Evolutionary conservation across 768 basidiomycete genomes (phyloP).

Genomic region (Auricularia sp.): DNA sequence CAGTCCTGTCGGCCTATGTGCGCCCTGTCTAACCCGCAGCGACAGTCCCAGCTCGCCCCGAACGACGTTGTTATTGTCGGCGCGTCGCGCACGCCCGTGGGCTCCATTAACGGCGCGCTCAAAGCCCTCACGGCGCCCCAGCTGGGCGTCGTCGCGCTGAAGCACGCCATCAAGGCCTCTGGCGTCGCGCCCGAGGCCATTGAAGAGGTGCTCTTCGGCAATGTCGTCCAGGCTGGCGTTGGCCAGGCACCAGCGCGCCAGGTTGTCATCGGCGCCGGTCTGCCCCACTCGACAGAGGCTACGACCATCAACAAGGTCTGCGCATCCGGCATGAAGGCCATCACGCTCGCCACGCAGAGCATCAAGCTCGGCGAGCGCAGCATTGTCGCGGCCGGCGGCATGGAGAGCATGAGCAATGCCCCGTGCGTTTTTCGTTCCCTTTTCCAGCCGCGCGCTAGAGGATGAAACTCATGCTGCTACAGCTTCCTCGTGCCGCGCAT

Average conservation of each 20-base stretch:
- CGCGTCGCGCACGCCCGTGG: constrained; percentile 89
- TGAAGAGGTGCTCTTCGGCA: constrained; percentile 97
- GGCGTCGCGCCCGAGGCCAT: constrained; percentile 69
- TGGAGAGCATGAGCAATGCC: constrained; percentile 99
- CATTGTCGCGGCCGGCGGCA: constrained; percentile 89
- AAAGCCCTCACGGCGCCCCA: constrained; percentile 84
- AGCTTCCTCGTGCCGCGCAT: constrained; percentile 77
- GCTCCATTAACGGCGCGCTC: constrained; percentile 82
- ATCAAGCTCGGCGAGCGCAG: constrained; percentile 78
- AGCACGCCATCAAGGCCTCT: constrained; percentile 75
- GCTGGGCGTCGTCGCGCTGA: constrained; percentile 80
- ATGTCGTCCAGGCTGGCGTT: constrained; percentile 94
- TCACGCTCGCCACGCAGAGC: constrained; percentile 87
- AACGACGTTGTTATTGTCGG: constrained; percentile 90
- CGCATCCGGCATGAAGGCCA: constrained; percentile 91
- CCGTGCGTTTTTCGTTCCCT: constrained; percentile 52
- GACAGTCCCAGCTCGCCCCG: constrained; percentile 28
- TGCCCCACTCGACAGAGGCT: constrained; percentile 78
- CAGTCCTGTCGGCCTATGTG: neutral
- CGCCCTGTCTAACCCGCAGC: neutral
- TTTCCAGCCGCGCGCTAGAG: neutral
- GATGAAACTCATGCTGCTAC: neutral
- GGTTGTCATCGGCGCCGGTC: constrained; percentile 84
- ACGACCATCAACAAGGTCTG: constrained; percentile 99
- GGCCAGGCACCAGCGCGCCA: constrained; percentile 98